These are phyloP conservation scores for Tuber indicum DNA, from an alignment of 495 filamentous ascomycete genomes.

Conservation along the genomic window DNA sequence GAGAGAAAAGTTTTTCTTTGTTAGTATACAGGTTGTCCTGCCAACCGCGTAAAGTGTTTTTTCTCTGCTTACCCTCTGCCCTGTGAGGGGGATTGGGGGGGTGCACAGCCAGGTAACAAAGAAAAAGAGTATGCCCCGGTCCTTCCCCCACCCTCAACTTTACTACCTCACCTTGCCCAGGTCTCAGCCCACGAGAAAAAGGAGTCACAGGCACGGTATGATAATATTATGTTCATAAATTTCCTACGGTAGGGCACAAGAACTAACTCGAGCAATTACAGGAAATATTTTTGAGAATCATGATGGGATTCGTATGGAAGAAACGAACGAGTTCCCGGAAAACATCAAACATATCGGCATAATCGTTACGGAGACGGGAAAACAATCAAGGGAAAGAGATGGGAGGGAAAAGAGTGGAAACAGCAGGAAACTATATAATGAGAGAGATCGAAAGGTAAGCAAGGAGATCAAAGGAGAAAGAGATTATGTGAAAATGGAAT, in stretches of 20 bases:
- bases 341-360: slow-evolving; percentile 5
- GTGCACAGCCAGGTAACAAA: not conserved
- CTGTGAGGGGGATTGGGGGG: not conserved
- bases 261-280: slow-evolving; percentile 3
- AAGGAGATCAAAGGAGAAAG: not conserved
- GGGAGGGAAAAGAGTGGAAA: not conserved
- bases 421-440: slow-evolving; percentile 1
- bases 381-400: not conserved
- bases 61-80: not conserved
- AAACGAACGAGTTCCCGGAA: not conserved
- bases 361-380: not conserved
- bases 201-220: not conserved
- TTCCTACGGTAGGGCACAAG: not conserved
- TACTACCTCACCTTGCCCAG: not conserved
- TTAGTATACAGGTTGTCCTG: not conserved
- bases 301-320: not conserved
- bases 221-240: not conserved
- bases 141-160: not conserved
- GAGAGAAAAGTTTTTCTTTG: slow-evolving; percentile 1
- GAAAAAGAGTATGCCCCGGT: not conserved
- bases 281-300: not conserved
- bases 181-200: not conserved
- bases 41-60: slow-evolving; percentile 6
- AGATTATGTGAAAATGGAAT: slow-evolving; percentile 6
- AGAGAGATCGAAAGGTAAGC: slow-evolving; percentile 6